Conservation (phyloP, 805 yeast species). For the Candida ficus region DNA sequence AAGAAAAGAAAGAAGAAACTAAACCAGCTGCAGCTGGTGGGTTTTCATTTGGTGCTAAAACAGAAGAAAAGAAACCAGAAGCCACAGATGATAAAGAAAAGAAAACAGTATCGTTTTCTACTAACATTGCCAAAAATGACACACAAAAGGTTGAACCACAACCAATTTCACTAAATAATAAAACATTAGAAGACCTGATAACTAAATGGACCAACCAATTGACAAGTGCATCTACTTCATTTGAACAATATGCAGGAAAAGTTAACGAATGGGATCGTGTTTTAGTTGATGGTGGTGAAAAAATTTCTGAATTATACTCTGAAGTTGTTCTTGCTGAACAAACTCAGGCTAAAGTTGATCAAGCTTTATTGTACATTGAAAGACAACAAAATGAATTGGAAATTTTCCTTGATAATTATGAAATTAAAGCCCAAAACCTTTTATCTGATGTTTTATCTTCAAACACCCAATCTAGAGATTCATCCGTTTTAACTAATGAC, state of each 20-base stretch:
- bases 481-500: conserved; percentile 53
- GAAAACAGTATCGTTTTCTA: conserved; percentile 25
- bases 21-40: conserved; percentile 11
- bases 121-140: conserved; percentile 29
- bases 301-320: conserved; percentile 68
- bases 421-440: conserved; percentile 36
- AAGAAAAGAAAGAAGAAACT: conserved; percentile 9
- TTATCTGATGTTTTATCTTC: conserved; percentile 33
- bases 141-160: conserved; percentile 58
- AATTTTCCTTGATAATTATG: conserved; percentile 73
- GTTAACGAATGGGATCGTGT: conserved; percentile 83
- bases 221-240: conserved; percentile 65
- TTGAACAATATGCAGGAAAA: conserved; percentile 67
- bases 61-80: conserved; percentile 10
- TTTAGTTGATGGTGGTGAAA: conserved; percentile 80
- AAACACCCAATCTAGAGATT: conserved; percentile 22
- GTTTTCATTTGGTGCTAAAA: conserved; percentile 16
- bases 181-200: conserved; percentile 87
- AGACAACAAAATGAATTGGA: conserved; percentile 93
- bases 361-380: conserved; percentile 77
- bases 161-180: conserved; percentile 78
- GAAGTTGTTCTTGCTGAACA: conserved; percentile 82
- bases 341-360: conserved; percentile 81
- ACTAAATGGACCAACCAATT: conserved; percentile 90
- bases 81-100: conserved; percentile 18